These are phyloP conservation scores for Gaultheria prostrata DNA, from an alignment of 148 eudicot species.

Conservation along the genomic window DNA sequence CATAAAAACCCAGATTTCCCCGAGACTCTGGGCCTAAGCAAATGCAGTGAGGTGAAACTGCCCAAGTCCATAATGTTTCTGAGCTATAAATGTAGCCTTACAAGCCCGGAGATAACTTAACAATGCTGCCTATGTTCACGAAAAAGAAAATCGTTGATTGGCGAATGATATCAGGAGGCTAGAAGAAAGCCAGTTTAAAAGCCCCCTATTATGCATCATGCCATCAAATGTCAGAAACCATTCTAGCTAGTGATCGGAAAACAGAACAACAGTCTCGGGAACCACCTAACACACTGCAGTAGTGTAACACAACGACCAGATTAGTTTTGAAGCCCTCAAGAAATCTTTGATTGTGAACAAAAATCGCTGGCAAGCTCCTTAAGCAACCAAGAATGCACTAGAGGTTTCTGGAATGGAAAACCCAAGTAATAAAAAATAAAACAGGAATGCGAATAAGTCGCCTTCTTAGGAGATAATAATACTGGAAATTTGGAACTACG, in stretches of 20 bases:
- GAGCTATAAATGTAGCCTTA: background rate
- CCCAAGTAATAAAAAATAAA: background rate
- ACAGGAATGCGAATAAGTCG: background rate
- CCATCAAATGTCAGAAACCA: background rate
- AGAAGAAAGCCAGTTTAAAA: background rate
- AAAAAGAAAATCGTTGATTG: too few species aligned
- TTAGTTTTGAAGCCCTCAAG: background rate
- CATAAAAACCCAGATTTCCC: background rate
- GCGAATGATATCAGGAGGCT: too few species aligned
- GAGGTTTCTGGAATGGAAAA: background rate
- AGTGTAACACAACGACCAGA: background rate
- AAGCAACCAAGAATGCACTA: background rate
- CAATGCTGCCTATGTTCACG: background rate
- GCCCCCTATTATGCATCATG: background rate
- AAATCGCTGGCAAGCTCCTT: background rate
- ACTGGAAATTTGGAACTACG: background rate
- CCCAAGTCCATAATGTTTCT: background rate
- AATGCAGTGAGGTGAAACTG: background rate
- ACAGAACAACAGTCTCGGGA: background rate
- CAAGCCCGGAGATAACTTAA: background rate
- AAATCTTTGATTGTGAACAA: background rate
- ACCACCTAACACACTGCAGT: background rate
- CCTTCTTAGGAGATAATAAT: background rate
- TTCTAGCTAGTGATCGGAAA: background rate
- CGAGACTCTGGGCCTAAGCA: background rate